A percentile compares a stretch with the other conserved stretches of the same genome.
Conservation (phyloP, 164 flowering plant genomes). For the Magnolia changhungtana region DNA sequence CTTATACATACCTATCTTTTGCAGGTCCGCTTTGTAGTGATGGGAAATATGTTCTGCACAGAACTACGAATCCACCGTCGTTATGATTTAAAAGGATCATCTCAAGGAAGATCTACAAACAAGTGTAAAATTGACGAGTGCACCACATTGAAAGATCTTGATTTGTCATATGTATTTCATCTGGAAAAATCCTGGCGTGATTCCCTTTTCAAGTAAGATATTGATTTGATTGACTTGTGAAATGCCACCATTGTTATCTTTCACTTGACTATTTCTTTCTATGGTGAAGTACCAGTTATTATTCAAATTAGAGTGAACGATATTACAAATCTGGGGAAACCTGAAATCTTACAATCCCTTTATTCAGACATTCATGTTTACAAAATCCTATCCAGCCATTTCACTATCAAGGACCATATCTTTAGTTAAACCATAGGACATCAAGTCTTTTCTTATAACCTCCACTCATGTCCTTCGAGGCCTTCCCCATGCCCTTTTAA, state of each 20-base stretch:
- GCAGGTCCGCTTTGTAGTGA: slow-evolving; percentile 92
- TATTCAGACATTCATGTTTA: too few relatives aligned
- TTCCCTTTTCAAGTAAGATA: slow-evolving; percentile 63
- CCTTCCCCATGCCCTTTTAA: too few relatives aligned
- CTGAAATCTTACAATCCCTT: too few relatives aligned
- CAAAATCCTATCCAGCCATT: too few relatives aligned
- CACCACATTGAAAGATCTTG: slow-evolving; percentile 90
- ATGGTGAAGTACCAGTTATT: too few relatives aligned
- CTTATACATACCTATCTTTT: slow-evolving; percentile 3
- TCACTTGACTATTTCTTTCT: not conserved
- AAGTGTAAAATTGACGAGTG: slow-evolving; percentile 47
- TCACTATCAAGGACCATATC: too few relatives aligned
- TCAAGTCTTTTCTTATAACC: too few relatives aligned
- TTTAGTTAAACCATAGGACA: too few relatives aligned
- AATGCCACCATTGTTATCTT: not conserved
- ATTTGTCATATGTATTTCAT: slow-evolving; percentile 68
- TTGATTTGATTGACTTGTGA: not conserved
- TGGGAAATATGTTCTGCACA: slow-evolving; percentile 97
- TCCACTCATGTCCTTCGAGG: too few relatives aligned
- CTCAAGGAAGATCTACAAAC: slow-evolving; percentile 71
- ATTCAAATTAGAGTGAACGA: too few relatives aligned
- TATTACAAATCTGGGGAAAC: too few relatives aligned
- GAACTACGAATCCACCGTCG: slow-evolving; percentile 82
- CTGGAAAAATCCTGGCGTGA: slow-evolving; percentile 82
- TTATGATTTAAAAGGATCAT: slow-evolving; percentile 91